A percentile compares a stretch with the other conserved stretches of the same genome.
phyloP scores from a whole-genome alignment of 352 stramenopile genomes.

The Thalassiosira livingstoniorum region DNA sequence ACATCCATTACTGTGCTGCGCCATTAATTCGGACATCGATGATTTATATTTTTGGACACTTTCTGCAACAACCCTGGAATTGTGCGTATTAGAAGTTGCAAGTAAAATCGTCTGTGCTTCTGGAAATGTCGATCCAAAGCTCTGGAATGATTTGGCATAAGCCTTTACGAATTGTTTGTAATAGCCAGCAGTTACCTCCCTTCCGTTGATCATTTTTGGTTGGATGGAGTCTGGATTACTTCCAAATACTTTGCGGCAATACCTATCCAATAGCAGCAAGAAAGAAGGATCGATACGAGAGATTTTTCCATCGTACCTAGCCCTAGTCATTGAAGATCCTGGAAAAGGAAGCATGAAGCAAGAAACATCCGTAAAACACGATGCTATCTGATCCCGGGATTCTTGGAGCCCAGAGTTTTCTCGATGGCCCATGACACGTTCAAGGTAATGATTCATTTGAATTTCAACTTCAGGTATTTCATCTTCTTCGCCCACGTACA shows the following conservation, averaged over 20 bases:
- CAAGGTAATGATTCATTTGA: conserved; percentile 95
- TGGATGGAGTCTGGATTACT: conserved; percentile 12
- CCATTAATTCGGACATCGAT: not conserved
- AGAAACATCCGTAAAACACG: conserved; percentile 94
- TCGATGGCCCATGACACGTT: conserved; percentile 91
- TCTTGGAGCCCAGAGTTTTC: conserved; percentile 93
- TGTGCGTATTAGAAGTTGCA: conserved; percentile 97
- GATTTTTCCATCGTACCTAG: conserved; percentile 95
- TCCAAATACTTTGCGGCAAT: conserved; percentile 93
- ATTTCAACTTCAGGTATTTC: conserved; percentile 82
- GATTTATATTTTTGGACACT: conserved; percentile 88
- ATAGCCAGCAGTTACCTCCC: conserved; percentile 92
- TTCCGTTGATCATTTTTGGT: conserved; percentile 95
- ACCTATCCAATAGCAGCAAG: conserved; percentile 92
- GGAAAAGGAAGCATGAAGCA: conserved; percentile 97
- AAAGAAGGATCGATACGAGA: conserved; percentile 94
- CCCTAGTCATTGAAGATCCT: conserved; percentile 95
- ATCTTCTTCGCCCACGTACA: conserved; percentile 86
- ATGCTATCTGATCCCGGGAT: conserved; percentile 96
- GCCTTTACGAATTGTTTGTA: conserved; percentile 95
- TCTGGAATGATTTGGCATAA: conserved; percentile 96
- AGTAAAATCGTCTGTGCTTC: conserved; percentile 97
- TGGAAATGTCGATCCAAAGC: conserved; percentile 93
- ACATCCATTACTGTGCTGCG: not conserved
- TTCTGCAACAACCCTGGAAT: conserved; percentile 89